phyloP scores from a whole-genome alignment of 140 eudicot species.

The Oenanthe javanica region DNA sequence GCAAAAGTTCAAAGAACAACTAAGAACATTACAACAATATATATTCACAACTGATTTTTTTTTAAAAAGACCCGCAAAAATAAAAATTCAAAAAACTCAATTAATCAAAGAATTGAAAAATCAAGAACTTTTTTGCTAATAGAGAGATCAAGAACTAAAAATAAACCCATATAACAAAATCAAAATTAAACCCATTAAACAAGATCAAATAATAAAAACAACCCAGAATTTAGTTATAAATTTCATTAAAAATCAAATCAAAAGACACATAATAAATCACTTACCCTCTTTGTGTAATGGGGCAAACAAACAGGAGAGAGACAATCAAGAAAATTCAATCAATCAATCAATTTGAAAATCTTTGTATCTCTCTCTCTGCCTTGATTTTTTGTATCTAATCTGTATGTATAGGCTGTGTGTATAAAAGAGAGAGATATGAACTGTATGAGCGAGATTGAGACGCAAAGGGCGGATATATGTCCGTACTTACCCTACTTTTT shows the following conservation, averaged over 20 bases:
- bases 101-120: not conserved
- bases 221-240: slow-evolving; percentile 11
- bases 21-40: not conserved
- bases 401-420: not conserved
- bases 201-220: not conserved
- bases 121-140: not conserved
- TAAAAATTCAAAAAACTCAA: not conserved
- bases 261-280: not conserved
- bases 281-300: not conserved
- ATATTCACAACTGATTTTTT: not conserved
- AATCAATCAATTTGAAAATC: slow-evolving; percentile 15
- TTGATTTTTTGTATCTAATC: not conserved
- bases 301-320: slow-evolving; percentile 19
- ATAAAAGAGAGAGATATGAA: slow-evolving; percentile 6
- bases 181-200: not conserved
- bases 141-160: not conserved
- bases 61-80: not conserved
- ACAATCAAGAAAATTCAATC: slow-evolving; percentile 17
- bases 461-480: slow-evolving; percentile 48
- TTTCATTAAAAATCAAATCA: not conserved
- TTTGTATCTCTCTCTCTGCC: slow-evolving; percentile 14
- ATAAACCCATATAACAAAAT: not conserved
- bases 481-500: slow-evolving; percentile 32
- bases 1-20: slow-evolving; percentile 4
- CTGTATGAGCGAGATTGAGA: slow-evolving; percentile 14